phyloP scores from a whole-genome alignment of 257 asterid genomes.

The Solanum piurae region DNA sequence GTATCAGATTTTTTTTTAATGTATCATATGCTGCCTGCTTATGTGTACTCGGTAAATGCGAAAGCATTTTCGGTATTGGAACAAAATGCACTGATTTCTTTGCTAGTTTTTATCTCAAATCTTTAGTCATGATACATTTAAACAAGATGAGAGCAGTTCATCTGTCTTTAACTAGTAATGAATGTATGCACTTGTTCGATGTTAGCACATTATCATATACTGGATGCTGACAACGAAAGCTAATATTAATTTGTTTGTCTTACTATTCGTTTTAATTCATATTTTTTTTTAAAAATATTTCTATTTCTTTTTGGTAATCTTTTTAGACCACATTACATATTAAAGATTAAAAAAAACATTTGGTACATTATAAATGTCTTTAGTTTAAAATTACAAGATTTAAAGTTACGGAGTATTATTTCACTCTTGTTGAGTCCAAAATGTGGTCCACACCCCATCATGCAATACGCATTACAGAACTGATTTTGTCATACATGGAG shows the following conservation, averaged over 20 bases:
- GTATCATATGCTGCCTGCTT: not conserved
- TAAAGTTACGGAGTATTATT: not conserved
- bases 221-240: not conserved
- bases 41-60: not conserved
- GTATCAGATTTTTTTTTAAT: not conserved
- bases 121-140: not conserved
- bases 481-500: not conserved
- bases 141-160: not conserved
- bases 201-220: not conserved
- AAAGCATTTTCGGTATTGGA: not conserved
- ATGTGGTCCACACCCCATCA: not conserved
- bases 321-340: not conserved
- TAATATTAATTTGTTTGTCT: not conserved
- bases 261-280: too few species aligned
- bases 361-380: too few species aligned
- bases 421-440: not conserved
- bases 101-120: not conserved
- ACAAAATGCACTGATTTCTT: not conserved
- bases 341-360: not conserved
- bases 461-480: not conserved
- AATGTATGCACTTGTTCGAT: not conserved
- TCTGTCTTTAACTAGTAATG: not conserved
- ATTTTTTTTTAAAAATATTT: too few species aligned
- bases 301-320: not conserved
- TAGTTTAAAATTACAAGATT: too few species aligned